Conservation (phyloP, 139 green algal genomes). For the Cymbomonas tetramitiformis region DNA sequence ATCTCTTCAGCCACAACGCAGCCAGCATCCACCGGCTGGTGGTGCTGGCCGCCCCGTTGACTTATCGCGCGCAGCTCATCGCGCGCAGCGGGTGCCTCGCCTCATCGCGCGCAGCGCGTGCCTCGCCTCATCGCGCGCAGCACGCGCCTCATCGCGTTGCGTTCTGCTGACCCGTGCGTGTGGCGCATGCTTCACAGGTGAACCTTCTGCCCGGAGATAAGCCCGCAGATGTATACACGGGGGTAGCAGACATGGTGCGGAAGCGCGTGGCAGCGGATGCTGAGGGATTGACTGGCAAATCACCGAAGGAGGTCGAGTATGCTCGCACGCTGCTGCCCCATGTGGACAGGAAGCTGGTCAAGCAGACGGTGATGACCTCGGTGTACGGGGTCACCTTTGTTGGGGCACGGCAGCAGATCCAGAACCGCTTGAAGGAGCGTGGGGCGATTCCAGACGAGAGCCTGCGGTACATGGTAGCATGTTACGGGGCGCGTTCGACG, state of each 20-base stretch:
- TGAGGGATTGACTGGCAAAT: too few relatives aligned
- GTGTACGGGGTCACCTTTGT: constrained; percentile 92
- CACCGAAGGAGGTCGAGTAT: constrained; percentile 10
- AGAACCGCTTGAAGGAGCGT: constrained; percentile 53
- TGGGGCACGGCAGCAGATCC: constrained; percentile 75
- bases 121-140: constrained; percentile 93
- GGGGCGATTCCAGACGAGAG: constrained; percentile 27
- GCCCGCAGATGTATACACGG: constrained; percentile 69
- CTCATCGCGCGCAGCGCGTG: constrained; percentile 46
- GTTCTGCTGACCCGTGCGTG: too few relatives aligned
- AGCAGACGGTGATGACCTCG: constrained; percentile 98
- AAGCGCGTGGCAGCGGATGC: constrained; percentile 12
- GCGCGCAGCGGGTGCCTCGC: too few relatives aligned
- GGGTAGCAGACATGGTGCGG: constrained; percentile 37
- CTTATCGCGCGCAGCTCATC: too few relatives aligned
- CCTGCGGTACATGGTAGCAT: constrained; percentile 32
- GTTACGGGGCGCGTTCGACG: constrained; percentile 47
- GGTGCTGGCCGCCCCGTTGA: too few relatives aligned
- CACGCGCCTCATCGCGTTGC: too few relatives aligned
- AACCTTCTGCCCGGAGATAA: constrained; percentile 59
- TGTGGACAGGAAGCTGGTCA: constrained; percentile 91
- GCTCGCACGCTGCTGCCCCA: constrained; percentile 28
- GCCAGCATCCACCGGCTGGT: too few relatives aligned
- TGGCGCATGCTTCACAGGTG: too few relatives aligned
- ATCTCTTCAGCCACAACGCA: too few relatives aligned